These are phyloP conservation scores for Malus domestica DNA, from an alignment of 306 rosid species.

Conservation along the genomic window ASM211411v1 NC_041803.1:2831501-2832000, in stretches of 20 bases:
- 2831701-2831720: slow-evolving; percentile 85
- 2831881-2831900: slow-evolving; percentile 96
- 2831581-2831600: slow-evolving; percentile 81
- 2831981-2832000: neutral
- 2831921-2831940: neutral
- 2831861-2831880: slow-evolving; percentile 97
- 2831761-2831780: slow-evolving; percentile 79
- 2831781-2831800: slow-evolving; percentile 82
- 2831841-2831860: slow-evolving; percentile 88
- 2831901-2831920: slow-evolving; percentile 14
- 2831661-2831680: slow-evolving; percentile 55
- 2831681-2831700: slow-evolving; percentile 87
- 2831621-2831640: slow-evolving; percentile 75
- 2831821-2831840: slow-evolving; percentile 79
- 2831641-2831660: slow-evolving; percentile 84
- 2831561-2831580: slow-evolving; percentile 88
- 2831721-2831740: slow-evolving; percentile 91
- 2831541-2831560: slow-evolving; percentile 87
- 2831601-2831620: slow-evolving; percentile 74
- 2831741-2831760: slow-evolving; percentile 97
- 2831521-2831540: slow-evolving; percentile 65
- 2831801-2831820: slow-evolving; percentile 93
- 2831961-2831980: neutral
- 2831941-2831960: neutral
- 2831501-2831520: slow-evolving; percentile 68